These are phyloP conservation scores for Gastrodia elata DNA, from an alignment of 106 monocot species.

Conservation along the genomic window DNA sequence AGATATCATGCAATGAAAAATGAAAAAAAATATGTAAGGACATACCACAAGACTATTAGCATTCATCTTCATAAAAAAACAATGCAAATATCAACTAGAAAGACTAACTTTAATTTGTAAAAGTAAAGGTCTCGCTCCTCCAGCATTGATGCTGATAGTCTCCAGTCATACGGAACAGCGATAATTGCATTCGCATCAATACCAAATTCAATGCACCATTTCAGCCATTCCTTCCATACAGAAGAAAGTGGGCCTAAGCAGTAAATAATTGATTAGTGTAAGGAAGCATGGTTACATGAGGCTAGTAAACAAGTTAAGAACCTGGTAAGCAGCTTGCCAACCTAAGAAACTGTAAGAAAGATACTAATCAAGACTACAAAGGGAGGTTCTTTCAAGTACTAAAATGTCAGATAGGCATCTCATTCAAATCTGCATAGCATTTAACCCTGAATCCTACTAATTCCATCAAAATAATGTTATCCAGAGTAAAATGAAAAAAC, in stretches of 20 bases:
- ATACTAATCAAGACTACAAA: neutral
- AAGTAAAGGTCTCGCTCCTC: conserved; percentile 97
- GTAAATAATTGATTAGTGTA: conserved; percentile 3
- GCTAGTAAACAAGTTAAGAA: neutral
- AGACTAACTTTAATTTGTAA: conserved; percentile 84
- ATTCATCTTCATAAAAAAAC: neutral
- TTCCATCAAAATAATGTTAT: neutral
- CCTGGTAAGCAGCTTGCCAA: neutral
- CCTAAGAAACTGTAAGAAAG: neutral
- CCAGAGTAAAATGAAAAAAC: neutral
- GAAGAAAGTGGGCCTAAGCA: conserved; percentile 92
- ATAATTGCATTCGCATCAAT: conserved; percentile 96
- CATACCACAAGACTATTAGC: conserved; percentile 2
- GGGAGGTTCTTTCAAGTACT: neutral
- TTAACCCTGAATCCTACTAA: conserved; percentile 1
- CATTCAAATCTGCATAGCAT: neutral
- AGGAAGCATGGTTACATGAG: neutral
- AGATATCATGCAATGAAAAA: neutral
- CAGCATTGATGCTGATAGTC: conserved; percentile 79
- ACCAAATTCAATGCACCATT: conserved; percentile 99
- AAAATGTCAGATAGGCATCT: neutral
- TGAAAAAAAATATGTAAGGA: neutral
- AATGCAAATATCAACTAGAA: neutral
- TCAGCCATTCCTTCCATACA: conserved; percentile 98
- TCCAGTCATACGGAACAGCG: conserved; percentile 97